Percentiles rank a stretch among this genome's conserved stretches.
Conservation (phyloP, 225 moss, liverwort and hornwort species). For the Sphagnum tenellum region DNA sequence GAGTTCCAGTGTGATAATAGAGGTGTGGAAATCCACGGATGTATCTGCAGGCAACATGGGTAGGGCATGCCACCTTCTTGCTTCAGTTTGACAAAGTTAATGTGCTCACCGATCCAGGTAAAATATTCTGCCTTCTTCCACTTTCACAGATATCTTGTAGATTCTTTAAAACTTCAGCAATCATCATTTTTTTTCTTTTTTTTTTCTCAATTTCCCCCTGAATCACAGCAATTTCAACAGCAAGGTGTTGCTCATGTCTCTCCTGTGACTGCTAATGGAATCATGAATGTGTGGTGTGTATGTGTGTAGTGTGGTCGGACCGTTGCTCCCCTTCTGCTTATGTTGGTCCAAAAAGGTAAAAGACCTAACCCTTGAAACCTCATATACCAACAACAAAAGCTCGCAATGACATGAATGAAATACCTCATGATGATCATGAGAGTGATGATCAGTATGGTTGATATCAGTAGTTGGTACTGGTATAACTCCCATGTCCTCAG, state of each 20-base stretch:
- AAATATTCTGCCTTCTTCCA: background rate
- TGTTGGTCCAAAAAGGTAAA: constrained; percentile 36
- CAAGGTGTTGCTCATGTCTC: background rate
- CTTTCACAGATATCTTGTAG: no score
- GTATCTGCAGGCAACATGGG: constrained; percentile 30
- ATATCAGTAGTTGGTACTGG: no score
- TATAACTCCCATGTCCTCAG: no score
- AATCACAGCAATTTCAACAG: no score
- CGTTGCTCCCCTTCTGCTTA: constrained; percentile 34
- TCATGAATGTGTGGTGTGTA: constrained; percentile 18
- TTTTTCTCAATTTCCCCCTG: no score
- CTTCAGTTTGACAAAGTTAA: constrained; percentile 36
- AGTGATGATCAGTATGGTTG: no score
- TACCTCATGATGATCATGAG: no score
- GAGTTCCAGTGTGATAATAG: background rate
- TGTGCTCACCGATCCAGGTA: constrained; percentile 42
- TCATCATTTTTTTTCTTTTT: no score
- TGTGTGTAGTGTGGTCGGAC: constrained; percentile 43
- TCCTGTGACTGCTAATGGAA: background rate
- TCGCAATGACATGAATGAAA: no score
- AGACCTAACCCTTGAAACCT: background rate
- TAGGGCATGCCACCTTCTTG: constrained; percentile 41
- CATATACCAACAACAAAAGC: background rate
- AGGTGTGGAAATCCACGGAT: background rate
- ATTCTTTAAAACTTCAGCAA: no score